phyloP scores from a whole-genome alignment of 1,139 yeast genomes.

The Saccharomyces hybrid region DNA sequence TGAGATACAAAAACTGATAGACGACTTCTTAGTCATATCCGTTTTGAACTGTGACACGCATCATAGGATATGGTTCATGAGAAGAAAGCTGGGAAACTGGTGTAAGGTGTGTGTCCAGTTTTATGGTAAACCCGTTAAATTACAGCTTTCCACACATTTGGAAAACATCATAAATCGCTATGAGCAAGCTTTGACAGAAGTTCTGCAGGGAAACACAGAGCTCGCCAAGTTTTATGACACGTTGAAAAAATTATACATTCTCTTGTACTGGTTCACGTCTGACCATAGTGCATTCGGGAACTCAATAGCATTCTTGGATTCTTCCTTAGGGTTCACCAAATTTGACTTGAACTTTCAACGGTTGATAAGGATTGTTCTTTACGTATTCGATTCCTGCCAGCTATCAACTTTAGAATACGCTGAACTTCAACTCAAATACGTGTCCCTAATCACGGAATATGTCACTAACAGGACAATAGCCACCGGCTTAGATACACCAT shows the following conservation, averaged over 20 bases:
- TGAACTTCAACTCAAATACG: conserved; percentile 13
- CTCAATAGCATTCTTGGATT: conserved; percentile 15
- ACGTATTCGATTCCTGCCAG: conserved; percentile 19
- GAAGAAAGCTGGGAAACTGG: conserved; percentile 23
- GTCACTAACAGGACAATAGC: conserved; percentile 8
- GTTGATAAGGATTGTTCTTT: conserved; percentile 20
- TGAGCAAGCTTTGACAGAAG: conserved; percentile 15
- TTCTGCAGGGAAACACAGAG: conserved; percentile 14
- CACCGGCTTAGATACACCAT: conserved; percentile 2
- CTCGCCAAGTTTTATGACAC: conserved; percentile 7
- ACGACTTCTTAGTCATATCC: conserved; percentile 15
- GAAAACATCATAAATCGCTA: conserved; percentile 4
- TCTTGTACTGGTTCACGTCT: conserved; percentile 23
- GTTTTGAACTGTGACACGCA: conserved; percentile 11
- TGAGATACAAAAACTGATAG: conserved; percentile 17
- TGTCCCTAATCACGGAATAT: conserved; percentile 14
- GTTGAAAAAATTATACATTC: conserved; percentile 15
- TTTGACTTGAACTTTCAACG: conserved; percentile 26
- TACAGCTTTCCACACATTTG: conserved; percentile 12
- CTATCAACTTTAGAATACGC: conserved; percentile 5
- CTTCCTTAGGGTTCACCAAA: conserved; percentile 14
- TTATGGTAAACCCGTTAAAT: conserved; percentile 14
- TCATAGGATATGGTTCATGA: conserved; percentile 23
- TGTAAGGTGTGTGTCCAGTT: conserved; percentile 12
- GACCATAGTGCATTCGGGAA: conserved; percentile 12